phyloP scores from a whole-genome alignment of 2,329 filamentous ascomycete species.

The Aspergillus terreus region DNA sequence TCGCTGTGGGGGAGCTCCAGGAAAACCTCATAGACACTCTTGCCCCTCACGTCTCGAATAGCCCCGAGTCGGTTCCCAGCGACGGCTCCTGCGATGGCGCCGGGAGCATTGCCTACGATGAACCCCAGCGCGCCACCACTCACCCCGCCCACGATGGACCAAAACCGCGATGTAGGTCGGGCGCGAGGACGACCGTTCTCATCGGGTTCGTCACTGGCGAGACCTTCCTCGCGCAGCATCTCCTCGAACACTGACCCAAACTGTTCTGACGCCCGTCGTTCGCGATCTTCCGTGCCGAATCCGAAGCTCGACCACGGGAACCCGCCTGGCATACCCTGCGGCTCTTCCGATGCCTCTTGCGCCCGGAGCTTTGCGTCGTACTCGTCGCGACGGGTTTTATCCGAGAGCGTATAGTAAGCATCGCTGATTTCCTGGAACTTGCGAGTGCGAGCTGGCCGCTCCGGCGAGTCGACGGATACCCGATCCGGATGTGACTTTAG shows the following conservation, averaged over 20 bases:
- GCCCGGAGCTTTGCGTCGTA: conserved; percentile 70
- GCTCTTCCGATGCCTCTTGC: conserved; percentile 45
- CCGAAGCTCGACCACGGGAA: conserved; percentile 78
- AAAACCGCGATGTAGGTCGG: conserved; percentile 69
- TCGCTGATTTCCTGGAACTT: conserved; percentile 91
- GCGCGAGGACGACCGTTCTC: conserved; percentile 41
- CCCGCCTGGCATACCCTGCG: conserved; percentile 44
- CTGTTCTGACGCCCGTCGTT: conserved; percentile 60
- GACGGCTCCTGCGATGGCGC: conserved; percentile 82
- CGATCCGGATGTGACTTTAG: conserved; percentile 93
- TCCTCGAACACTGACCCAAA: conserved; percentile 87
- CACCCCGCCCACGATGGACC: conserved; percentile 77
- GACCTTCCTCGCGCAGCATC: conserved; percentile 81
- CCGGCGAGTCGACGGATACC: conserved; percentile 76
- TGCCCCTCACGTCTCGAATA: conserved; percentile 82
- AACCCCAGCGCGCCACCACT: conserved; percentile 90
- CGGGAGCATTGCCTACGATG: conserved; percentile 89
- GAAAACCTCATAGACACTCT: conserved; percentile 92
- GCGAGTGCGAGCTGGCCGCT: conserved; percentile 75
- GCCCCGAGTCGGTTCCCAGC: conserved; percentile 90
- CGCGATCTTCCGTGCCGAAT: conserved; percentile 44
- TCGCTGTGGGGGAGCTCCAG: conserved; percentile 79
- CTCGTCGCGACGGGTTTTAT: conserved; percentile 69
- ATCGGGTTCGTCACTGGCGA: conserved; percentile 64
- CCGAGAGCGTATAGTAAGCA: conserved; percentile 87